Evolutionary conservation across 2,329 filamentous ascomycete species (phyloP).

Genomic region (Tolypocladium nubicola): DNA sequence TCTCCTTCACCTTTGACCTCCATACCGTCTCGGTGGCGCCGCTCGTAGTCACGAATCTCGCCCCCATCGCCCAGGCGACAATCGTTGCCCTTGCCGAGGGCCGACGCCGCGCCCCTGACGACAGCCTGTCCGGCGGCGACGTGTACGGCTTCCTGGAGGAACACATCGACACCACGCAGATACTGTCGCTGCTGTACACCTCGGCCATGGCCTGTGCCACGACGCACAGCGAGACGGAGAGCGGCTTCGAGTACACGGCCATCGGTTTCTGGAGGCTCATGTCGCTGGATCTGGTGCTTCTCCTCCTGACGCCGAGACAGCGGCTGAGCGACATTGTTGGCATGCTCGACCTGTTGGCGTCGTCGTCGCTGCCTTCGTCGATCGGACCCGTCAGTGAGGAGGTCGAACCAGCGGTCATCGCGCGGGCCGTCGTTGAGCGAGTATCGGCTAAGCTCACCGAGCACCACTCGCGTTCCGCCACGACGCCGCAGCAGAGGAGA

Average conservation of each 20-base stretch:
- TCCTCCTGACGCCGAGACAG: slow-evolving; percentile 59
- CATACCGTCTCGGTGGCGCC: slow-evolving; percentile 50
- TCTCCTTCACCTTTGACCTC: slow-evolving; percentile 52
- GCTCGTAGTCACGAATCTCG: slow-evolving; percentile 45
- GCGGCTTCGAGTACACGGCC: slow-evolving; percentile 17
- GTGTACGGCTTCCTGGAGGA: slow-evolving; percentile 29
- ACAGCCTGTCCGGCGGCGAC: slow-evolving; percentile 33
- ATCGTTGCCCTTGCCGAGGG: slow-evolving; percentile 48
- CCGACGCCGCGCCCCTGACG: slow-evolving; percentile 37
- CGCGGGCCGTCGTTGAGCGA: slow-evolving; percentile 44
- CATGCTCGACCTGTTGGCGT: slow-evolving; percentile 56
- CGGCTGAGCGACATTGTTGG: slow-evolving; percentile 49
- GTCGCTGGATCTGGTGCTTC: slow-evolving; percentile 53
- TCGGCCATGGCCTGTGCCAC: slow-evolving; percentile 50
- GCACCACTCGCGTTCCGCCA: slow-evolving; percentile 26
- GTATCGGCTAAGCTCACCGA: slow-evolving; percentile 54
- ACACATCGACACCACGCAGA: slow-evolving; percentile 51
- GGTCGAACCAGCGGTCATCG: slow-evolving; percentile 31
- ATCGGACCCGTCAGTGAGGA: slow-evolving; percentile 53
- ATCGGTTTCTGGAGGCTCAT: slow-evolving; percentile 57
- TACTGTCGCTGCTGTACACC: slow-evolving; percentile 56
- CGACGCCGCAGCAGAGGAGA: slow-evolving; percentile 27
- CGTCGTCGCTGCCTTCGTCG: slow-evolving; percentile 50
- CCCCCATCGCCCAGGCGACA: slow-evolving; percentile 46
- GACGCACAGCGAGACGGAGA: slow-evolving; percentile 18